Evolutionary conservation across 108 stramenopile genomes (phyloP).

Genomic region (Skeletonema grethae): DNA sequence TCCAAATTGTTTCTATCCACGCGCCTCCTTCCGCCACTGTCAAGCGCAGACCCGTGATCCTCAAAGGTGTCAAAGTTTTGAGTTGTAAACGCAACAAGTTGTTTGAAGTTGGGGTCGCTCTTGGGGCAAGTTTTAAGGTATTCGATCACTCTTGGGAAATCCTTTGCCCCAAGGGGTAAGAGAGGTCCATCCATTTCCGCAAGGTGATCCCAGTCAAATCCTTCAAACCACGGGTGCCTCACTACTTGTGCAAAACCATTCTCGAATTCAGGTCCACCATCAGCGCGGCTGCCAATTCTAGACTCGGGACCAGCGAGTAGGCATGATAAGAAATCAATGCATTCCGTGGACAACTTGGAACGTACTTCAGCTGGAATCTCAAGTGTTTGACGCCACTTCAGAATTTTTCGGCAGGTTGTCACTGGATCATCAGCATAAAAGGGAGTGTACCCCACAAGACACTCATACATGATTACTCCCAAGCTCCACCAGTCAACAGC

Average conservation of each 20-base stretch:
- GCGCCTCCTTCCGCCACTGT: conserved; percentile 50
- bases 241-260: conserved; percentile 89
- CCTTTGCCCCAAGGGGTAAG: conserved; percentile 76
- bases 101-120: conserved; percentile 79
- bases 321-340: conserved; percentile 89
- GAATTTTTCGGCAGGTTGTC: conserved; percentile 96
- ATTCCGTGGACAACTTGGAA: conserved; percentile 75
- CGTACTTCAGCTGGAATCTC: conserved; percentile 87
- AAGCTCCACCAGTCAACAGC: conserved; percentile 99
- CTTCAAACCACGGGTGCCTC: conserved; percentile 88
- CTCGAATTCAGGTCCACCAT: conserved; percentile 78
- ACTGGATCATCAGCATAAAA: conserved; percentile 99
- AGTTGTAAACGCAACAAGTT: conserved; percentile 78
- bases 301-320: conserved; percentile 86
- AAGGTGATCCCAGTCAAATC: conserved; percentile 87
- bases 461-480: conserved; percentile 99
- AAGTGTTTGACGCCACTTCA: conserved; percentile 88
- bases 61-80: conserved; percentile 94
- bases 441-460: conserved; percentile 99
- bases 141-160: conserved; percentile 81
- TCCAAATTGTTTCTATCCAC: conserved; percentile 71
- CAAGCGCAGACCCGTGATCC: conserved; percentile 80
- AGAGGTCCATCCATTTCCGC: conserved; percentile 77
- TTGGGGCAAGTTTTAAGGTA: conserved; percentile 89
- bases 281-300: conserved; percentile 77